These are phyloP conservation scores for Hypholoma fasciculare DNA, from an alignment of 768 basidiomycete genomes.

Conservation along the genomic window DNA sequence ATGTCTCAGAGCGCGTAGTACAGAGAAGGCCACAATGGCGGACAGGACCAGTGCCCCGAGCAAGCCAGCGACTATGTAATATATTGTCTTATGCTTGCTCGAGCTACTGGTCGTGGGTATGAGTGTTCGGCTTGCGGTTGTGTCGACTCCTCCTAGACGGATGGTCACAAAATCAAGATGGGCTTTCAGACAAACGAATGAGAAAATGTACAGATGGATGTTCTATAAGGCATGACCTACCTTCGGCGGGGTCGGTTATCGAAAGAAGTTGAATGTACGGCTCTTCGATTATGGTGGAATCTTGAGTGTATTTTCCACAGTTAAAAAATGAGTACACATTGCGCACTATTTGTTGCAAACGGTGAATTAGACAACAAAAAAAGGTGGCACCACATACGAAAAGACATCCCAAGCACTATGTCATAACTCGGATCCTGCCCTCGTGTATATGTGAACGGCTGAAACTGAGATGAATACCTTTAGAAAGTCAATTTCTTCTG, in stretches of 20 bases:
- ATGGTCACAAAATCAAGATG: conserved; percentile 38
- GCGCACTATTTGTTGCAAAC: conserved; percentile 43
- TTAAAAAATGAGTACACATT: conserved; percentile 66
- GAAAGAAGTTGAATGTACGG: conserved; percentile 69
- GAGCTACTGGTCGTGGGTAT: conserved; percentile 2
- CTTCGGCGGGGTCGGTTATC: conserved; percentile 46
- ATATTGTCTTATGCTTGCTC: conserved; percentile 8
- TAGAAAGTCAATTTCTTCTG: neutral
- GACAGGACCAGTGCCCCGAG: neutral
- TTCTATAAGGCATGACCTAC: conserved; percentile 18
- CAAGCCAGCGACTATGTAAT: conserved; percentile 18
- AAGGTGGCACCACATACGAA: conserved; percentile 43
- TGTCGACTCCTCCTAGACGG: conserved; percentile 32
- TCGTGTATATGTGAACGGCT: conserved; percentile 56
- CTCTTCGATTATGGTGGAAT: conserved; percentile 31
- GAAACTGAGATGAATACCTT: conserved; percentile 55
- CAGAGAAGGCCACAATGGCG: neutral
- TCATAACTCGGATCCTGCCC: conserved; percentile 49
- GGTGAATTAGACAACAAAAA: neutral
- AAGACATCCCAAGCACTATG: conserved; percentile 73
- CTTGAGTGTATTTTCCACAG: conserved; percentile 61
- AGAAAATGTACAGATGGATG: neutral
- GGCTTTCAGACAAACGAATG: conserved; percentile 17
- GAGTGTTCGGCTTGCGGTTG: conserved; percentile 17
- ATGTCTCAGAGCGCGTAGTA: neutral